Evolutionary conservation across 2,329 filamentous ascomycete species (phyloP).

Genomic region (Trichoderma sp.): DNA sequence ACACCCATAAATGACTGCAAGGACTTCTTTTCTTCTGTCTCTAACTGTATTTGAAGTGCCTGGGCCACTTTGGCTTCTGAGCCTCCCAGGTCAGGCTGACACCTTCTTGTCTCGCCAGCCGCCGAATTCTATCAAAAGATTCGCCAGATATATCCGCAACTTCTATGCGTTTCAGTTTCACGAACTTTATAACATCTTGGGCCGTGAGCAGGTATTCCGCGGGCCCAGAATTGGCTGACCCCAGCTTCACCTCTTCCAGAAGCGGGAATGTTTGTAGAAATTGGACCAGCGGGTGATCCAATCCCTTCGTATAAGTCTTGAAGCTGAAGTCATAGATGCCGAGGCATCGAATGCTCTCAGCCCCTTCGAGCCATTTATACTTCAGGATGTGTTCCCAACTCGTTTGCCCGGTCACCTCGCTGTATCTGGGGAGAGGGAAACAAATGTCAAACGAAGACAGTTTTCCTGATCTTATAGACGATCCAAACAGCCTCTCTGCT

Average conservation of each 20-base stretch:
- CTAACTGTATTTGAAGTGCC: constrained; percentile 21
- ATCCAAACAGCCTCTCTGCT: constrained; percentile 28
- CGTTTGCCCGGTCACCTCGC: constrained; percentile 27
- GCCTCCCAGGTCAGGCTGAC: constrained; percentile 34
- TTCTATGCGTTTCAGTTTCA: constrained; percentile 35
- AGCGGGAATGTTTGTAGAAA: constrained; percentile 40
- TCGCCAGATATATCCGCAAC: constrained; percentile 33
- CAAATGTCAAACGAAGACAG: constrained; percentile 38
- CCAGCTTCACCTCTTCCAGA: constrained; percentile 38
- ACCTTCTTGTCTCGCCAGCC: constrained; percentile 26
- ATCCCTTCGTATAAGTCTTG: constrained; percentile 29
- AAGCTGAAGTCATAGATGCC: constrained; percentile 39
- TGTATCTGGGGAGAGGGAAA: constrained; percentile 32
- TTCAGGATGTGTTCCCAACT: constrained; percentile 32
- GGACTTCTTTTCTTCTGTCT: background rate
- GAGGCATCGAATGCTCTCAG: constrained; percentile 34
- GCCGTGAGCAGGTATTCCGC: constrained; percentile 33
- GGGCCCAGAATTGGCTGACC: constrained; percentile 31
- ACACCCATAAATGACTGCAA: background rate
- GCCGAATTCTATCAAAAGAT: constrained; percentile 32
- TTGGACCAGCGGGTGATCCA: constrained; percentile 32
- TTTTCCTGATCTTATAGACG: constrained; percentile 29
- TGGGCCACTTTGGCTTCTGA: constrained; percentile 34
- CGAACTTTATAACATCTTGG: constrained; percentile 32
- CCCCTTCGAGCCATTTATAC: constrained; percentile 38